These are phyloP conservation scores for Trifolium subterraneum DNA, from an alignment of 306 rosid species.

Conservation along the genomic window DNA sequence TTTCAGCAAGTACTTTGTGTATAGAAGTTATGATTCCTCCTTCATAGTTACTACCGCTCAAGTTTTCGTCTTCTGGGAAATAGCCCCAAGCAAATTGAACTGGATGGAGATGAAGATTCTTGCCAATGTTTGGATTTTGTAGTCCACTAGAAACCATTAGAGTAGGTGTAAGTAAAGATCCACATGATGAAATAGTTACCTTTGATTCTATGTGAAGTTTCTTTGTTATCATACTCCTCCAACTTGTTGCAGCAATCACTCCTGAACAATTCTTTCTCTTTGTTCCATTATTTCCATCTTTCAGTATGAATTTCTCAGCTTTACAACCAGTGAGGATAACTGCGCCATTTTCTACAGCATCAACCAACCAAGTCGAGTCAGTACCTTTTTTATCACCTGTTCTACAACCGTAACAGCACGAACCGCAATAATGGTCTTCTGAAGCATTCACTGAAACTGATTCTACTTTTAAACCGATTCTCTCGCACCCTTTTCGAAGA, in stretches of 20 bases:
- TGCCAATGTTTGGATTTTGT: conserved; percentile 74
- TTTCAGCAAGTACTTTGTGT: conserved; percentile 63
- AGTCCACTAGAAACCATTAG: conserved; percentile 81
- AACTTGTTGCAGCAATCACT: conserved; percentile 60
- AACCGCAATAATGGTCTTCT: conserved; percentile 80
- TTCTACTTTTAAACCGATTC: conserved; percentile 69
- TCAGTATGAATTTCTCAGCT: conserved; percentile 70
- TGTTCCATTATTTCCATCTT: conserved; percentile 45
- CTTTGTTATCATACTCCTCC: conserved; percentile 57
- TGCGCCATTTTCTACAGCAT: conserved; percentile 75
- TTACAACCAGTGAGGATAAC: conserved; percentile 82
- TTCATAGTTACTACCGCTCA: conserved; percentile 60
- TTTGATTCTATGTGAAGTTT: conserved; percentile 77
- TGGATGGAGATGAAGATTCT: conserved; percentile 86
- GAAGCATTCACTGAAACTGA: conserved; percentile 73
- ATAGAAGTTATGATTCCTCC: conserved; percentile 89
- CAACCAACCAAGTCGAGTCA: conserved; percentile 83
- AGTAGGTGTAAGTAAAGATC: conserved; percentile 79
- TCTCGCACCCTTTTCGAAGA: conserved; percentile 77
- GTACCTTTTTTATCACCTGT: conserved; percentile 79
- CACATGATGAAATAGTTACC: conserved; percentile 80
- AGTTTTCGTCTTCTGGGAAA: conserved; percentile 65
- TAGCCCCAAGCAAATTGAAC: conserved; percentile 77
- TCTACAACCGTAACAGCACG: conserved; percentile 80
- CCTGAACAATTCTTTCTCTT: conserved; percentile 65